Conservation (phyloP, 73 alveolate genomes). For the Tetrahymena elliotti region DNA sequence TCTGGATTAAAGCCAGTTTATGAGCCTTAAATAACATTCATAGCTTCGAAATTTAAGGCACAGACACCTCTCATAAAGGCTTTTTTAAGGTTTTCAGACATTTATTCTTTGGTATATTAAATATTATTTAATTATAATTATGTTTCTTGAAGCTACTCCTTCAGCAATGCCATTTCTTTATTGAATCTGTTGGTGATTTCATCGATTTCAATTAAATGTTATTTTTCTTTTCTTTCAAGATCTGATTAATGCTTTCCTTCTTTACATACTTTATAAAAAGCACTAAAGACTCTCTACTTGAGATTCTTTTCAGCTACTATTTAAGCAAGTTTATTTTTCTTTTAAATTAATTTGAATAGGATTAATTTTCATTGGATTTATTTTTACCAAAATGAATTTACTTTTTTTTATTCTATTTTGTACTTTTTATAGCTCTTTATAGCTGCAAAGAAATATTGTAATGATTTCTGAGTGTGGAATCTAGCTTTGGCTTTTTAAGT, state of each 20-base stretch:
- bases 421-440: conserved; percentile 40
- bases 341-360: not conserved
- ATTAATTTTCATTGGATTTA: not conserved
- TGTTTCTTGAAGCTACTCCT: conserved; percentile 79
- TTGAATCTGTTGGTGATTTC: conserved; percentile 51
- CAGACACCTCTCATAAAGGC: conserved; percentile 98
- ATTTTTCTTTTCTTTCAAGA: not conserved
- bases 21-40: conserved; percentile 75
- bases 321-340: conserved; percentile 25
- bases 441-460: conserved; percentile 43
- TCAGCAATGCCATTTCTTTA: conserved; percentile 84
- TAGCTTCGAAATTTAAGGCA: conserved; percentile 97
- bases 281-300: conserved; percentile 13
- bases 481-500: conserved; percentile 47
- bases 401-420: conserved; percentile 43
- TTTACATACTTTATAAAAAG: not conserved
- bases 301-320: conserved; percentile 4
- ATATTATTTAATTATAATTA: conserved; percentile 58
- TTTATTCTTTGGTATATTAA: conserved; percentile 60
- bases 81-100: conserved; percentile 90
- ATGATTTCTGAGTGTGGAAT: conserved; percentile 23
- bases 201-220: conserved; percentile 37
- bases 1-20: not conserved
- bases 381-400: not conserved
- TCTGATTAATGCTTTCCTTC: conserved; percentile 4